Base-by-base conservation (phyloP, 139 green algal genomes). In the Chlamydomonas sp. region DNA sequence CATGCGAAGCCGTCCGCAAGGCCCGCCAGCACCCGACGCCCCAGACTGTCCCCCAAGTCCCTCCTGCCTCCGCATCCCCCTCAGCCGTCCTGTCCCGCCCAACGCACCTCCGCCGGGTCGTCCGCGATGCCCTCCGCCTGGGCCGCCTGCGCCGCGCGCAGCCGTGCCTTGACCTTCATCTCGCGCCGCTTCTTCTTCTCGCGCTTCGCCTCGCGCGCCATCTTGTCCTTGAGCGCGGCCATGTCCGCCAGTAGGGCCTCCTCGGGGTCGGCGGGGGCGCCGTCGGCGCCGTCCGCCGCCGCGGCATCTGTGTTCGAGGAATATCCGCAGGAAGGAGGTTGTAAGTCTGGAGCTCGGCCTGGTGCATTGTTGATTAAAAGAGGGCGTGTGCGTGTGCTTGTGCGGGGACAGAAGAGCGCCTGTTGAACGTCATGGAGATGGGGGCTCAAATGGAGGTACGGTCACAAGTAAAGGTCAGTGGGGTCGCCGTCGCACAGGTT, bases 211-310 rank as follows among this genome's bases (percentile, higher is more conserved):
- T 80, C 76, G 18, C 68, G 58, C 61, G 80, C 93, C 81, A 95
- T 90, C 18, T 91, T 69, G 59, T 94, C 92, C 90, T 97, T 96
- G 58, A 99, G 87, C n/a, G 93, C 93, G 17, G 84, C 85, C 97
- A 99, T 99, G 90, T 99, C 97, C 67, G 89, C 86, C 90, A 99
- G 88, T 69, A 99, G 81, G 82, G 89, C 89, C 62, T 93, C 88
- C 91, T 99, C 96, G 0, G 94, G 88, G 63, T 97, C 96, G 49
- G 2, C 80, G 17, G 68, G 89, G 8, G 66, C 31, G 20, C 78
- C 58, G 60, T 20, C 15, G 61, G 69, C 58, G 73, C 83, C 83
- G 31, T 87, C 80, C 2, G 73, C 83, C 9, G 31, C 76, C 58
- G 58, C 2, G 61, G 31, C 31, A 49, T 49, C 31, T 49, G 31